These are phyloP conservation scores for Talaromyces albobiverticillius DNA, from an alignment of 2,329 filamentous ascomycete genomes.

Conservation along the genomic window DNA sequence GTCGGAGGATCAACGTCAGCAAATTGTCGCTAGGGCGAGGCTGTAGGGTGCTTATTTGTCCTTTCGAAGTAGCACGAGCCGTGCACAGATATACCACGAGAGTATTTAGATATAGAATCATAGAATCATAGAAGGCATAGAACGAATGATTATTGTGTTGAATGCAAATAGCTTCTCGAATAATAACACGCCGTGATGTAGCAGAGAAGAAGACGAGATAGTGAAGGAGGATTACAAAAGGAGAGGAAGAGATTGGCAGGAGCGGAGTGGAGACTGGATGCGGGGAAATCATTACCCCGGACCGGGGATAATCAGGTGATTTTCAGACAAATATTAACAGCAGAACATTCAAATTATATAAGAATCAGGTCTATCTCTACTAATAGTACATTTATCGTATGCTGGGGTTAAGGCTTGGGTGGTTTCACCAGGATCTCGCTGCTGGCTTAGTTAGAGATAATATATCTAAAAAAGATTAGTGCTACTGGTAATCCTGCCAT, in stretches of 20 bases:
- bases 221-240: background rate
- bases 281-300: background rate
- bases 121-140: background rate
- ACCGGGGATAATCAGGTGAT: background rate
- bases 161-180: too few relatives aligned
- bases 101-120: background rate
- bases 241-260: background rate
- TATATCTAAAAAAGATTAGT: too few relatives aligned
- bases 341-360: too few relatives aligned
- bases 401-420: too few relatives aligned
- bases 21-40: conserved; percentile 2
- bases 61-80: background rate
- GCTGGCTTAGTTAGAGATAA: too few relatives aligned
- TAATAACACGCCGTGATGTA: too few relatives aligned
- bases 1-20: conserved; percentile 8
- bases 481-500: too few relatives aligned
- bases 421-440: too few relatives aligned
- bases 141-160: too few relatives aligned
- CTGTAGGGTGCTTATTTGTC: background rate
- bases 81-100: background rate
- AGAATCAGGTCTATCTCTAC: too few relatives aligned
- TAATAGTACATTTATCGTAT: too few relatives aligned
- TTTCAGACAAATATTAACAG: too few relatives aligned
- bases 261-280: background rate
- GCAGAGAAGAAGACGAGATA: background rate